Percentiles rank a stretch among this genome's conserved stretches.
Evolutionary conservation across 2,329 filamentous ascomycete genomes (phyloP).

Genomic region (Gaeumannomyces sp.): DNA sequence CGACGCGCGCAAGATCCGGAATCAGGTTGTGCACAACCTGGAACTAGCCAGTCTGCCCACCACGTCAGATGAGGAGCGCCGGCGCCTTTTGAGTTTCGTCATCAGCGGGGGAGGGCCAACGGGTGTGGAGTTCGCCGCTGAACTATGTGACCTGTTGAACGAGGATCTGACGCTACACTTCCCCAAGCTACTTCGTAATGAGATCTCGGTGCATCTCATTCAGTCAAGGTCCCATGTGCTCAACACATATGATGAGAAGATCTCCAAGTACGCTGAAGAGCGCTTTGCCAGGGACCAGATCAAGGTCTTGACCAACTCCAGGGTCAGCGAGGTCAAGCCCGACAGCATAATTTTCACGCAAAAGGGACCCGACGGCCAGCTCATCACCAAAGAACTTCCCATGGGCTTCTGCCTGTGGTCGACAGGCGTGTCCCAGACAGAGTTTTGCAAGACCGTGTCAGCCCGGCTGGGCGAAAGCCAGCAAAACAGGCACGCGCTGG

Average conservation of each 20-base stretch:
- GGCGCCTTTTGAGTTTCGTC: constrained; percentile 87
- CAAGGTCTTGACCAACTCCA: constrained; percentile 84
- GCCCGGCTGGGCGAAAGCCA: constrained; percentile 70
- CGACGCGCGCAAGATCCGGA: constrained; percentile 84
- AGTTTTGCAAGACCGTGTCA: constrained; percentile 71
- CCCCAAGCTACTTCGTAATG: constrained; percentile 85
- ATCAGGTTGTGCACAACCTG: constrained; percentile 81
- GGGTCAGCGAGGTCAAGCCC: constrained; percentile 78
- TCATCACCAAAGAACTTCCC: constrained; percentile 85
- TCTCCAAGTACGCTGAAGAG: constrained; percentile 87
- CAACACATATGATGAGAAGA: constrained; percentile 94
- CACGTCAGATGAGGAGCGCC: constrained; percentile 80
- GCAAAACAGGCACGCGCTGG: constrained; percentile 83
- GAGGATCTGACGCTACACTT: constrained; percentile 83
- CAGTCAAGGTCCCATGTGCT: constrained; percentile 92
- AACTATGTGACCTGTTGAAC: constrained; percentile 92
- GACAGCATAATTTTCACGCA: constrained; percentile 90
- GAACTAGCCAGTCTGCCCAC: constrained; percentile 91
- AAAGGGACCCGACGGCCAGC: constrained; percentile 63
- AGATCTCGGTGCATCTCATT: constrained; percentile 96
- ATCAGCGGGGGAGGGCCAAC: constrained; percentile 92
- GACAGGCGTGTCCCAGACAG: constrained; percentile 83
- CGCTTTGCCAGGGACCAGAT: constrained; percentile 88
- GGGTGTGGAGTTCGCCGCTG: constrained; percentile 94
- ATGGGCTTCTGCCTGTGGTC: constrained; percentile 98